phyloP scores from a whole-genome alignment of 192 early-diverging fungal genomes.

The Powellomyces hirtus region DNA sequence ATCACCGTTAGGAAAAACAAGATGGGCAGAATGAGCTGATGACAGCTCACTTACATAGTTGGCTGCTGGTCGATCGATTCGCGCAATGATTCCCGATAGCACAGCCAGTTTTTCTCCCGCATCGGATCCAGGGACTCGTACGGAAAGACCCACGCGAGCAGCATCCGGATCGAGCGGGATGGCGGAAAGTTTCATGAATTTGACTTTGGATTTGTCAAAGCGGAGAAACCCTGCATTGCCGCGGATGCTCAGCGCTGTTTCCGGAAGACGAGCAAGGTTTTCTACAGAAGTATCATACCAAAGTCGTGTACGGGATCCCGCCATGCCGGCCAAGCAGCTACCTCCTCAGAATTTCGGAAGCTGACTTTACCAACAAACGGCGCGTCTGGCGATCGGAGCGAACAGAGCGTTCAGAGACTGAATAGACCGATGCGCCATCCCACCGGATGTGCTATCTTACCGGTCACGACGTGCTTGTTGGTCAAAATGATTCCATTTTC shows the following conservation, averaged over 20 bases:
- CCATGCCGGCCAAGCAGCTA: slow-evolving; percentile 69
- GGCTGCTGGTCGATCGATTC: slow-evolving; percentile 30
- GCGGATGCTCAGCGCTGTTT: too few relatives aligned
- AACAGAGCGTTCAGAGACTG: too few relatives aligned
- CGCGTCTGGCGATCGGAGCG: slow-evolving; percentile 42
- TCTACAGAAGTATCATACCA: too few relatives aligned
- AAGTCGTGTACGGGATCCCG: slow-evolving; percentile 68
- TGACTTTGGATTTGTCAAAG: slow-evolving; percentile 67
- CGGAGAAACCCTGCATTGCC: slow-evolving; percentile 49
- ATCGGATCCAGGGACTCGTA: slow-evolving; percentile 52
- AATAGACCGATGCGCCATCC: too few relatives aligned
- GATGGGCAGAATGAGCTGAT: background rate
- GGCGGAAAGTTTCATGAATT: slow-evolving; percentile 59
- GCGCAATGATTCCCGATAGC: slow-evolving; percentile 31
- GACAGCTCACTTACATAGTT: background rate
- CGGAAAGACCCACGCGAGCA: slow-evolving; percentile 72
- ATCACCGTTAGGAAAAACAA: background rate
- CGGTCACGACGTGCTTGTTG: slow-evolving; percentile 64
- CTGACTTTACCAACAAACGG: slow-evolving; percentile 43
- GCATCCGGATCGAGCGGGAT: slow-evolving; percentile 48
- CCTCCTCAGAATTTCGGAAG: slow-evolving; percentile 53
- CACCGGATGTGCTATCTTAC: too few relatives aligned
- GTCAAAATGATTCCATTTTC: slow-evolving; percentile 62
- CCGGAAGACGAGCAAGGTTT: background rate
- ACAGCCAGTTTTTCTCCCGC: slow-evolving; percentile 36